These are phyloP conservation scores for Xylaria sp. DNA, from an alignment of 2,329 filamentous ascomycete species.

Conservation along the genomic window DNA sequence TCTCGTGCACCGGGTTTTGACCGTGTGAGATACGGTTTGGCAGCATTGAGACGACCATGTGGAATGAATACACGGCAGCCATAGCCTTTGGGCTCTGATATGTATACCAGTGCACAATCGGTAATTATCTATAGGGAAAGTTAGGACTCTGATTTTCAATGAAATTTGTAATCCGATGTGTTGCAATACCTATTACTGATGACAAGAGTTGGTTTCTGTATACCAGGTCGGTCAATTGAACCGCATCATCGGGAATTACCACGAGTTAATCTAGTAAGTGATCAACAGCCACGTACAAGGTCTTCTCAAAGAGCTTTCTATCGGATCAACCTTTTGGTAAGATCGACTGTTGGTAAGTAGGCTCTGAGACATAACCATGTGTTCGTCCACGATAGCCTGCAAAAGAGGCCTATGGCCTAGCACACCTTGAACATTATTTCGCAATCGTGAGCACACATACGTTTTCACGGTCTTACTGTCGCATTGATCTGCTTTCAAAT, in stretches of 20 bases:
- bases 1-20: not conserved
- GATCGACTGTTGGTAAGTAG: conserved; percentile 14
- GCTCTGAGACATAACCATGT: conserved; percentile 24
- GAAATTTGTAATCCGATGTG: not conserved
- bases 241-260: conserved; percentile 4
- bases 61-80: not conserved
- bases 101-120: not conserved
- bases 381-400: conserved; percentile 16
- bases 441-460: not conserved
- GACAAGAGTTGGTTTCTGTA: not conserved
- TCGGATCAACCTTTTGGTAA: conserved; percentile 14
- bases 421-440: conserved; percentile 24
- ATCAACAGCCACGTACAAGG: conserved; percentile 3
- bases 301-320: not conserved
- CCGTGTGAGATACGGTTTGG: not conserved
- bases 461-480: not conserved
- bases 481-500: not conserved
- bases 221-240: not conserved
- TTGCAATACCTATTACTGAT: not conserved
- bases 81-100: not conserved
- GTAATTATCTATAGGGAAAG: not conserved
- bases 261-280: not conserved
- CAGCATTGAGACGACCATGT: not conserved
- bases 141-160: not conserved
- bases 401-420: conserved; percentile 1